These are phyloP conservation scores for Penicillium sp. DNA, from an alignment of 2,329 filamentous ascomycete genomes.

Conservation along the genomic window DNA sequence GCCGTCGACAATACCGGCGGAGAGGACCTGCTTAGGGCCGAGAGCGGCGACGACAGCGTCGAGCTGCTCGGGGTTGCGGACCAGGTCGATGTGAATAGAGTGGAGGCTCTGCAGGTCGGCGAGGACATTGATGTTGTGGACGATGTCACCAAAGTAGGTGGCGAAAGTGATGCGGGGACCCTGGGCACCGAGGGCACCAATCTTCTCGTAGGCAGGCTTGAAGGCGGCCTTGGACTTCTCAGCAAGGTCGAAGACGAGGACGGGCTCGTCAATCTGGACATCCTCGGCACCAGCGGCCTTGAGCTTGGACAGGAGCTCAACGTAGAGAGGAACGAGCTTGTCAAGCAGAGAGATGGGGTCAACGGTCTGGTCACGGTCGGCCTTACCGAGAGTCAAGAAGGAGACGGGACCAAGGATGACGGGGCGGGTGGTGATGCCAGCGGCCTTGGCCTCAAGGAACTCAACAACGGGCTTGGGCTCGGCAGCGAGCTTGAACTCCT, in stretches of 20 bases:
- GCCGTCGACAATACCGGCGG: conserved; percentile 93
- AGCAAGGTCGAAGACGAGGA: conserved; percentile 91
- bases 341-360: conserved; percentile 91
- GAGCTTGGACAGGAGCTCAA: conserved; percentile 85
- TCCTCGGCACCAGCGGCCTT: conserved; percentile 94
- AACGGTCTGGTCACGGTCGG: conserved; percentile 89
- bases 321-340: conserved; percentile 91
- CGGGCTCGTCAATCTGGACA: conserved; percentile 97
- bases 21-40: conserved; percentile 84
- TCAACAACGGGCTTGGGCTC: conserved; percentile 92
- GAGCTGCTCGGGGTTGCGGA: conserved; percentile 97
- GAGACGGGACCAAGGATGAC: conserved; percentile 95
- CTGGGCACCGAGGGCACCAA: conserved; percentile 67
- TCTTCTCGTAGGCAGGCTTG: conserved; percentile 94
- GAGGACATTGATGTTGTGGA: conserved; percentile 95
- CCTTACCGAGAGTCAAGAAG: conserved; percentile 96
- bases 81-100: conserved; percentile 90
- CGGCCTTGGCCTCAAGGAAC: conserved; percentile 97
- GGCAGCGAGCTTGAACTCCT: conserved; percentile 84
- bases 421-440: conserved; percentile 86
- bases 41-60: conserved; percentile 78
- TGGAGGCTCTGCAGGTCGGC: conserved; percentile 69
- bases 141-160: conserved; percentile 99
- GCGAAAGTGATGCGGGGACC: conserved; percentile 86
- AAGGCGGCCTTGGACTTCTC: conserved; percentile 91